These are phyloP conservation scores for Barnettozyma populi DNA, from an alignment of 805 yeast species.

Conservation along the genomic window DNA sequence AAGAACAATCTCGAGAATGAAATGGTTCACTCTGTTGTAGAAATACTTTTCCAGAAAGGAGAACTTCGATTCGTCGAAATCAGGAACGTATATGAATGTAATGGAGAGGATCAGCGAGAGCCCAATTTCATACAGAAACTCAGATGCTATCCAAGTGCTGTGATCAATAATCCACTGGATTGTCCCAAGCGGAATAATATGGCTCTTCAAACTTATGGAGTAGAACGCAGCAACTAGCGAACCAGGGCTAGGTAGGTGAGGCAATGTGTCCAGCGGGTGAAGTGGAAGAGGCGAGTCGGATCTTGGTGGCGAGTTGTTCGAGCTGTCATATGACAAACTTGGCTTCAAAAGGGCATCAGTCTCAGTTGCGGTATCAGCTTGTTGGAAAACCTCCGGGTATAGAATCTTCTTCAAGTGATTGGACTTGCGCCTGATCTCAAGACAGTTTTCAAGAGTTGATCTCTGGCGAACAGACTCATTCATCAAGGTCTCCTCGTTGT, in stretches of 20 bases:
- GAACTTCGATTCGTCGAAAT: conserved; percentile 27
- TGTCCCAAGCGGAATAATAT: conserved; percentile 14
- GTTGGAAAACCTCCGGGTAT: conserved; percentile 12
- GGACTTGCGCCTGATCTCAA: conserved; percentile 30
- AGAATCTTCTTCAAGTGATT: conserved; percentile 15
- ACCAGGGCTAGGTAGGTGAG: conserved; percentile 2
- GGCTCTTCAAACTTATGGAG: conserved; percentile 2
- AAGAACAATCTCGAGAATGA: conserved; percentile 26
- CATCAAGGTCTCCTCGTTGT: conserved; percentile 13
- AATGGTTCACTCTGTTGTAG: conserved; percentile 25
- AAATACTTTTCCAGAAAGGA: conserved; percentile 30
- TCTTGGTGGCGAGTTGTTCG: not conserved
- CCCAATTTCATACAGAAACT: conserved; percentile 27
- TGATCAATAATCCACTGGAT: conserved; percentile 10
- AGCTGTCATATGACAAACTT: not conserved
- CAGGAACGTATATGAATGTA: conserved; percentile 36
- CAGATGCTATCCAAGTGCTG: conserved; percentile 8
- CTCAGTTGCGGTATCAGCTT: not conserved
- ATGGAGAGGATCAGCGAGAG: conserved; percentile 32
- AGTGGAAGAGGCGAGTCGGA: not conserved
- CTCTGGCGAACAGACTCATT: conserved; percentile 23
- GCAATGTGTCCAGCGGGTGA: not conserved
- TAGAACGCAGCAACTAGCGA: conserved; percentile 8
- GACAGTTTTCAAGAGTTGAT: conserved; percentile 33
- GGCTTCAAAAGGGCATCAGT: not conserved